These are phyloP conservation scores for Plenodomus lindquistii DNA, from an alignment of 2,329 filamentous ascomycete species.

Conservation along the genomic window DNA sequence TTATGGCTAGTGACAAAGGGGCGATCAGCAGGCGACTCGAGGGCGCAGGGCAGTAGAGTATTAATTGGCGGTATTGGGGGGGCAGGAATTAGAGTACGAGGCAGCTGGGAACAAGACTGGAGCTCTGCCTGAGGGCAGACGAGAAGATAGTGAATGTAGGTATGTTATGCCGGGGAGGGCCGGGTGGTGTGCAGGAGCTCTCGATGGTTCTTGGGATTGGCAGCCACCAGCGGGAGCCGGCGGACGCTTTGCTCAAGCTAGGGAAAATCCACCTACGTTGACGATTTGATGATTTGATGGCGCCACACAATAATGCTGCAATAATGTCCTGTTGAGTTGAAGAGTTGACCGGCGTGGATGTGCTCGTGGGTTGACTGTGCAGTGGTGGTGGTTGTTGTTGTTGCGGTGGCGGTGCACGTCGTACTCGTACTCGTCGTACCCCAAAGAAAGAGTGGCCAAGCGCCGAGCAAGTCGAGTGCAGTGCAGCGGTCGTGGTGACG, in stretches of 20 bases:
- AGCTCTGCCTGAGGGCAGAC: not conserved
- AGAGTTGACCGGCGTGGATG: too few species aligned
- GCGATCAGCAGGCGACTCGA: constrained; percentile 20
- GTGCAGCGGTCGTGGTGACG: not conserved
- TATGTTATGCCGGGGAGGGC: constrained; percentile 23
- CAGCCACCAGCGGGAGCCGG: constrained; percentile 18
- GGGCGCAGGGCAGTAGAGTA: not conserved
- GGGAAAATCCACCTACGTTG: constrained; percentile 21
- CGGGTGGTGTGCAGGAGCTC: constrained; percentile 27
- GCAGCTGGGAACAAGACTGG: not conserved
- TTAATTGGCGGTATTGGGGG: constrained; percentile 3
- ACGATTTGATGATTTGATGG: constrained; percentile 1
- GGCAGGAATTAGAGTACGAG: constrained; percentile 4
- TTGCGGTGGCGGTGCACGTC: not conserved
- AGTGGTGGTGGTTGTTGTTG: not conserved
- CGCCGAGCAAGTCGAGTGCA: not conserved
- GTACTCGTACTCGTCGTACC: too few species aligned
- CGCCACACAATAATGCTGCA: not conserved
- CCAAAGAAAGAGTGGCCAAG: too few species aligned
- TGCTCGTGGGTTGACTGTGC: not conserved
- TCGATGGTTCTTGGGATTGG: constrained; percentile 1
- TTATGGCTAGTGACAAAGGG: constrained; percentile 14
- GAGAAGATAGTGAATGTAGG: not conserved
- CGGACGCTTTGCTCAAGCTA: constrained; percentile 16
- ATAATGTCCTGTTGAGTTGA: not conserved